These are phyloP conservation scores for Dentipellis fragilis DNA, from an alignment of 768 basidiomycete genomes.

Conservation along the genomic window DNA sequence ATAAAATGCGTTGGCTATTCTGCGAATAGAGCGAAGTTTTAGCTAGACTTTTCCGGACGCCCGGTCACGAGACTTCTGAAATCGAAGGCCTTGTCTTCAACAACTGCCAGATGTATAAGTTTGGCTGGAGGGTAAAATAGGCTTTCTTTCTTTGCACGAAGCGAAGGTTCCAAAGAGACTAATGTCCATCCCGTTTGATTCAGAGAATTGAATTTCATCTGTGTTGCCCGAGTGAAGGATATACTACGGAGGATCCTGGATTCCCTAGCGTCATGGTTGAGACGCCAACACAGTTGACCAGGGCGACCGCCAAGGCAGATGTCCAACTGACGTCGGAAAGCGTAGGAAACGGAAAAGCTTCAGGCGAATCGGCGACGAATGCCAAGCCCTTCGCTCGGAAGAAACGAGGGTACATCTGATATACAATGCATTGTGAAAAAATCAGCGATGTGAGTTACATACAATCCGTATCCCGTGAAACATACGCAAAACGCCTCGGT, in stretches of 20 bases:
- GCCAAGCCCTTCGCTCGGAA: neutral
- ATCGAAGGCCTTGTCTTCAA: too few relatives aligned
- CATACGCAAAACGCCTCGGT: neutral
- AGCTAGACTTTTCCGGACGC: slow-evolving; percentile 4
- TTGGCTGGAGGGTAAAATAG: neutral
- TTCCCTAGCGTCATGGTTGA: neutral
- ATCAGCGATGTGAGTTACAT: neutral
- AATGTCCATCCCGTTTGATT: neutral
- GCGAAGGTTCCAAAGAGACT: neutral
- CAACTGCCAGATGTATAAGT: too few relatives aligned
- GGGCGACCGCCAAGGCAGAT: too few relatives aligned
- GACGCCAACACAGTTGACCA: too few relatives aligned
- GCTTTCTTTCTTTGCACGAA: too few relatives aligned
- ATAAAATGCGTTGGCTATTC: too few relatives aligned
- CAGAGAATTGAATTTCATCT: neutral
- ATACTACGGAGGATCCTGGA: neutral
- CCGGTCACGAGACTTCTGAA: neutral
- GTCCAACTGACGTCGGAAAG: too few relatives aligned
- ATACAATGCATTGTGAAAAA: neutral
- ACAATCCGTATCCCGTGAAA: neutral
- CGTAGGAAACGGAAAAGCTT: neutral
- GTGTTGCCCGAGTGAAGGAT: neutral
- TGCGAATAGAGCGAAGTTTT: slow-evolving; percentile 4
- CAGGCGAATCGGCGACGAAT: neutral
- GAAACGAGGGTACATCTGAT: neutral